phyloP scores from a whole-genome alignment of 257 asterid species.

The Capsicum pubescens region DNA sequence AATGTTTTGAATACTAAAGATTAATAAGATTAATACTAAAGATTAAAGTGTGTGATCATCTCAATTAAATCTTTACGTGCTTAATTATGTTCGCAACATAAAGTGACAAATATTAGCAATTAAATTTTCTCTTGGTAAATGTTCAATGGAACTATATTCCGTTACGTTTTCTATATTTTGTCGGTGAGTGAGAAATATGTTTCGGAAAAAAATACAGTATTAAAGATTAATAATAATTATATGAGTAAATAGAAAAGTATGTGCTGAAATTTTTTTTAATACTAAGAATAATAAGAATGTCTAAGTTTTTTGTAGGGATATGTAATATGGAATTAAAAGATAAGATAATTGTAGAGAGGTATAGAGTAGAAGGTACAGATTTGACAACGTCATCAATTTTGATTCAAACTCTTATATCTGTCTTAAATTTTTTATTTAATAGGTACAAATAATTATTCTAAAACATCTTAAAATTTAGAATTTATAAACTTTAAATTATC shows the following conservation, averaged over 20 bases:
- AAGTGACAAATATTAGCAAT: neutral
- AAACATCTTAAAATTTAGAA: neutral
- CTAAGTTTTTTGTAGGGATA: neutral
- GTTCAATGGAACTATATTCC: too few relatives aligned
- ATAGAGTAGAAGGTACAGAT: neutral
- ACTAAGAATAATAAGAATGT: neutral
- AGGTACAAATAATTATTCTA: too few relatives aligned
- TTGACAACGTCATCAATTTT: neutral
- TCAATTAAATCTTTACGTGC: too few relatives aligned
- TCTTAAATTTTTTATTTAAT: neutral
- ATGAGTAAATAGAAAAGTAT: neutral
- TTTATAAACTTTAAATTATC: fast-evolving
- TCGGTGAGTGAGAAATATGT: neutral
- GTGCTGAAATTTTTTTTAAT: neutral
- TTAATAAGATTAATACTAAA: too few relatives aligned
- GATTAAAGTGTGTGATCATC: too few relatives aligned
- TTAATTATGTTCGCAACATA: neutral
- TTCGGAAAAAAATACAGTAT: neutral
- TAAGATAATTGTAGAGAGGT: neutral
- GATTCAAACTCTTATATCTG: fast-evolving
- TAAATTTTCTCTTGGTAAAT: too few relatives aligned
- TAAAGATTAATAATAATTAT: neutral
- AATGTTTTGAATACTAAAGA: too few relatives aligned
- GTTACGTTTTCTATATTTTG: neutral
- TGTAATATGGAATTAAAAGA: neutral